Conservation (phyloP, 768 basidiomycete species). For the Dacryopinax primogenitus region DNA sequence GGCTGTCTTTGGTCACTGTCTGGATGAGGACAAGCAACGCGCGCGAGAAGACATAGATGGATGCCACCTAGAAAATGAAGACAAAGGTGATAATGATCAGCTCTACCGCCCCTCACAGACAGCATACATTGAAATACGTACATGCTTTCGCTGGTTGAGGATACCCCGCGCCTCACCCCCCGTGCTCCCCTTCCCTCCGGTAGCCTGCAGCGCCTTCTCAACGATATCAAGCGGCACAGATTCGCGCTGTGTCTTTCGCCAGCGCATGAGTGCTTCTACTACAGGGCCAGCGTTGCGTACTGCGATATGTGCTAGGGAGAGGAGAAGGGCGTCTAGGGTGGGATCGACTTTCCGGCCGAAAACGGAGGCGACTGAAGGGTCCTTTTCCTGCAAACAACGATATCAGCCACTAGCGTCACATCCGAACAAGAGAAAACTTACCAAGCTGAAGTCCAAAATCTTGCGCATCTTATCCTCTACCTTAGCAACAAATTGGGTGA, state of each 20-base stretch:
- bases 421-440: constrained; percentile 28
- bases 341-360: constrained; percentile 63
- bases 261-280: constrained; percentile 74
- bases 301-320: constrained; percentile 72
- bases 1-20: constrained; percentile 28
- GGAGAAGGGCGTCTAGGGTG: constrained; percentile 74
- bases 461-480: constrained; percentile 69
- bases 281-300: constrained; percentile 74
- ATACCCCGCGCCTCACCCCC: constrained; percentile 24
- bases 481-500: constrained; percentile 68
- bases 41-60: constrained; percentile 82
- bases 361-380: constrained; percentile 29
- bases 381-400: constrained; percentile 41
- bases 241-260: constrained; percentile 67
- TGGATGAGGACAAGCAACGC: constrained; percentile 67
- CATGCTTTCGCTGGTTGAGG: constrained; percentile 23
- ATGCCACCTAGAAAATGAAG: constrained; percentile 37
- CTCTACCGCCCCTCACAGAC: too few relatives aligned
- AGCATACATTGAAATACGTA: constrained; percentile 11
- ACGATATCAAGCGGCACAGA: constrained; percentile 24
- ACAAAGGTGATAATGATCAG: neutral
- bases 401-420: neutral
- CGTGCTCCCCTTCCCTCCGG: constrained; percentile 16
- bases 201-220: constrained; percentile 21
- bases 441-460: constrained; percentile 56